Evolutionary conservation across 2,329 filamentous ascomycete species (phyloP).

Genomic region (Ophiostoma montium): DNA sequence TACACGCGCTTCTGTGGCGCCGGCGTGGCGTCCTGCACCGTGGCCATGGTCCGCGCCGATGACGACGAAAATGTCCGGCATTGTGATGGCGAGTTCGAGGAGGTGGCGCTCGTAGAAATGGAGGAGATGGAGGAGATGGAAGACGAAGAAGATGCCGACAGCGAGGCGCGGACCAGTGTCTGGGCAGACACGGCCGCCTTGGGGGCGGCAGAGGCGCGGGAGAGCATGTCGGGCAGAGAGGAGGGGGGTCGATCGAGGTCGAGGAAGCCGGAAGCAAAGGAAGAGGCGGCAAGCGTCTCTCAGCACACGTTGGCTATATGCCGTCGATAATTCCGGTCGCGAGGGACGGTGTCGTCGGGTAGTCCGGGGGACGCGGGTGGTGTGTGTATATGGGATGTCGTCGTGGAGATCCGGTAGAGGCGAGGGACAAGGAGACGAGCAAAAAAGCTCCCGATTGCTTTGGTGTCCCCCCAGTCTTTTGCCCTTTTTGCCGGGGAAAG

Average conservation of each 20-base stretch:
- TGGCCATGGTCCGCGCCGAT: constrained; percentile 52
- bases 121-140: neutral
- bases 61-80: constrained; percentile 4
- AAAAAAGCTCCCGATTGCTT: constrained; percentile 9
- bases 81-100: constrained; percentile 1
- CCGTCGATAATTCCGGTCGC: neutral
- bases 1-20: constrained; percentile 57
- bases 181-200: constrained; percentile 22
- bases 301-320: neutral
- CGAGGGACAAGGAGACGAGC: constrained; percentile 3
- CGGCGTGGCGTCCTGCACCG: constrained; percentile 51
- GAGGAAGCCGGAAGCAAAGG: neutral
- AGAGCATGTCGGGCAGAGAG: constrained; percentile 5
- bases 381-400: neutral
- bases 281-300: neutral
- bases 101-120: neutral
- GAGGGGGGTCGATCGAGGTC: neutral
- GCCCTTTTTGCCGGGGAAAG: constrained; percentile 7
- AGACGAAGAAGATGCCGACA: constrained; percentile 4
- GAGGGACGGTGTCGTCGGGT: neutral
- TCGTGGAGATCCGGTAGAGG: constrained; percentile 12
- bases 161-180: constrained; percentile 26
- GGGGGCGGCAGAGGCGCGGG: constrained; percentile 10
- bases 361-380: neutral
- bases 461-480: neutral